These are phyloP conservation scores for Castanospermum australe DNA, from an alignment of 306 rosid species.

Conservation along the genomic window DNA sequence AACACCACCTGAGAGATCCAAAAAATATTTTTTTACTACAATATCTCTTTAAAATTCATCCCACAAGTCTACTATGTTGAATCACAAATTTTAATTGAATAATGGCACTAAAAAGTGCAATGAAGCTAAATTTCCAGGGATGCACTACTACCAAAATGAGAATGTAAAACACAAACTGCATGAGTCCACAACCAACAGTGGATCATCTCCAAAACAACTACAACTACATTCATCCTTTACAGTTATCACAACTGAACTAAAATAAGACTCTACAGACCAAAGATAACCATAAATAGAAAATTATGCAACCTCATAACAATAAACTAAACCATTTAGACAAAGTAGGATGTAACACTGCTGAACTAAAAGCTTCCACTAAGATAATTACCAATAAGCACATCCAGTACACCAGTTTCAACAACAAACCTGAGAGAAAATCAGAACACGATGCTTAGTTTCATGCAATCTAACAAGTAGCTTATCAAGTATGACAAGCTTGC, in stretches of 20 bases:
- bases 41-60: too few species aligned
- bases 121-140: too few species aligned
- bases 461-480: conserved; percentile 91
- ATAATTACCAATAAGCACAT: conserved; percentile 10
- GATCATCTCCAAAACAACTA: too few species aligned
- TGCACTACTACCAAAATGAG: too few species aligned
- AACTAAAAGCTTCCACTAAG: background rate
- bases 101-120: too few species aligned
- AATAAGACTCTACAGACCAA: background rate
- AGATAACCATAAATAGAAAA: background rate
- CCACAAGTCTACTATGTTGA: too few species aligned
- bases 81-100: too few species aligned
- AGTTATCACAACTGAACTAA: background rate
- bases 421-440: conserved; percentile 97
- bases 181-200: background rate
- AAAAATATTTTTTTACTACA: too few species aligned
- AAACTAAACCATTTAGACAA: background rate
- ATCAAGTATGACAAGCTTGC: conserved; percentile 95
- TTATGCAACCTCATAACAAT: background rate
- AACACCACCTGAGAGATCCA: too few species aligned
- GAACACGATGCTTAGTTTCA: conserved; percentile 95
- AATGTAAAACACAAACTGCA: too few species aligned
- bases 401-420: conserved; percentile 6
- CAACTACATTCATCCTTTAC: too few species aligned
- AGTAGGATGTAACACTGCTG: background rate